Conservation (phyloP, 1,284 basidiomycete species). For the Rhodotorula sp. region DNA sequence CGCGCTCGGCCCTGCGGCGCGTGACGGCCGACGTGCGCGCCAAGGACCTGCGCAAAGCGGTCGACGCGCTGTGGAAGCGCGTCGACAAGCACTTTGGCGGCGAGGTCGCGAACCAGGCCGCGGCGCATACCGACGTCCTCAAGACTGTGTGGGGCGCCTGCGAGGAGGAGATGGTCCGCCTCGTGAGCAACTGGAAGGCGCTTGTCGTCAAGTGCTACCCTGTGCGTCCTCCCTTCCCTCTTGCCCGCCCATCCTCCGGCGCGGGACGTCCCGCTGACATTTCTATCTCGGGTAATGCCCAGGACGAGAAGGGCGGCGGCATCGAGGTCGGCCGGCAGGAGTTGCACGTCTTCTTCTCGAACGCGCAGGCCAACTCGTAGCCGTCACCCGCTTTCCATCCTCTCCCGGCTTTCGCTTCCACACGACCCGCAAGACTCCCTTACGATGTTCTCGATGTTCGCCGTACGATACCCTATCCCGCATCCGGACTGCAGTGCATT, state of each 20-base stretch:
- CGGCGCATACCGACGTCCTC: conserved; percentile 67
- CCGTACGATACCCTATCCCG: too few species aligned
- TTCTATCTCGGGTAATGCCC: neutral
- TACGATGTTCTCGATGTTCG: neutral
- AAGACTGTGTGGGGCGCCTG: conserved; percentile 84
- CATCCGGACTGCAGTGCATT: too few species aligned
- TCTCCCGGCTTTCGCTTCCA: too few species aligned
- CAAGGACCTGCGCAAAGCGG: conserved; percentile 80
- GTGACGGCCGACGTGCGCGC: conserved; percentile 79
- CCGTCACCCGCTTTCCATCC: too few species aligned
- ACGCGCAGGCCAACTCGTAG: too few species aligned
- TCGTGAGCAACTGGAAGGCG: conserved; percentile 68
- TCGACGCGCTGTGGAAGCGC: conserved; percentile 84
- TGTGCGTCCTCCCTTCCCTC: conserved; percentile 2
- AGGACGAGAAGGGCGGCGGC: conserved; percentile 35
- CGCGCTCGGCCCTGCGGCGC: conserved; percentile 75
- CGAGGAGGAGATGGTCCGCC: conserved; percentile 72
- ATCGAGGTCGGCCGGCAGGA: conserved; percentile 30
- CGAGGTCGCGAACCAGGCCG: conserved; percentile 61
- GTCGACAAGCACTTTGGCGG: conserved; percentile 91
- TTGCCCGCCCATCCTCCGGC: too few species aligned
- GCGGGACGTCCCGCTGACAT: neutral
- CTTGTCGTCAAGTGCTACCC: conserved; percentile 73
- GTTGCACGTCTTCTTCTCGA: conserved; percentile 27
- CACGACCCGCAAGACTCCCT: neutral